Evolutionary conservation across 257 asterid genomes (phyloP), one percentile per base, ranked within the genome.

Genomic region (Datura wrightii): DNA sequence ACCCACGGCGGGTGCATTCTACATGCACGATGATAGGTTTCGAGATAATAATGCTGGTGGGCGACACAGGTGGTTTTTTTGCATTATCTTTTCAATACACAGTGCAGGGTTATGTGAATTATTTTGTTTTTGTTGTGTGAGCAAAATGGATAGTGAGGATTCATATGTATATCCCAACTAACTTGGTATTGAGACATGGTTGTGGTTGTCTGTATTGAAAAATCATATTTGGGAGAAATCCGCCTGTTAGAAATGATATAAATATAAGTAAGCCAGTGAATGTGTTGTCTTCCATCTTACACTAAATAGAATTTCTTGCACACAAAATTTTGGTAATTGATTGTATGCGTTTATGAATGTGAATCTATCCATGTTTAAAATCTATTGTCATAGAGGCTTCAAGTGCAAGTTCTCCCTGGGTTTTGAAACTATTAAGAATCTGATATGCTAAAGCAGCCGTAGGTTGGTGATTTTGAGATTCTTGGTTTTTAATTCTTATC

Each of bases 21-120:
- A 96, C 86, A 96, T 96, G 99, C 99, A 96, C 31, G 98, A 96
- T 89, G 99, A 96, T 85, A 89, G 99, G 81, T 96, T 96, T 85
- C 91, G 94, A 82, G 97, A 93, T 89, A 91, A 86, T 90, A 91
- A 86, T 90, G 92, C 93, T 62, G 70, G 91, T 50, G 96, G 97
- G 50, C 88, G 94, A 69, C 65, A 93, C 86, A 93, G 98, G 99
- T 96, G 37, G 15, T 31, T 60, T n/a, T 18, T 8, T 55, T 16
- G 60, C n/a, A 5, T 55, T 15, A 55, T 5, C 16, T 10, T 53
- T 53, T 53, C 16, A 53, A 53, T 53, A 48, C 10, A 6, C 52
- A 6, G 18, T 53, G 58, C 16, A 53, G 16, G 52, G 52, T 48
- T 48, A 15, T 16, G 18, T 55, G 60, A 16, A 55, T 55, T 55